A percentile compares a stretch with the other conserved stretches of the same genome.
Evolutionary conservation across 306 rosid species (phyloP).

Genomic region (Sesbania bispinosa): DNA sequence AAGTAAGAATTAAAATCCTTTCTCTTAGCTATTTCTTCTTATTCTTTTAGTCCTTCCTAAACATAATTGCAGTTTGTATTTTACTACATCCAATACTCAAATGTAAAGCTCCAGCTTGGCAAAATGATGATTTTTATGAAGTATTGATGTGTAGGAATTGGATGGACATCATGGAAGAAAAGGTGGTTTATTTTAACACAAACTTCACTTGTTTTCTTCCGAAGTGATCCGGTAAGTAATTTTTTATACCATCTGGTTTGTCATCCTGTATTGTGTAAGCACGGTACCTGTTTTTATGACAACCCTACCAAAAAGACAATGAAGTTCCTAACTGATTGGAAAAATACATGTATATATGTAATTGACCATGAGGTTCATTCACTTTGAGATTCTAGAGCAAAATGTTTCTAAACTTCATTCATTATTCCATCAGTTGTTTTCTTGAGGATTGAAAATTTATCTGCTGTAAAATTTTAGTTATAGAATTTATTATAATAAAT

Average conservation of each 20-base stretch:
- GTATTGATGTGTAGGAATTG: conserved; percentile 64
- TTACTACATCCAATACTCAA: too few relatives aligned
- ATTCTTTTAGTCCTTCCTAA: conserved; percentile 1
- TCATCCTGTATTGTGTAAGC: background rate
- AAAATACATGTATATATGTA: background rate
- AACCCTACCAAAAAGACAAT: background rate
- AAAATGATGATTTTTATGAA: background rate
- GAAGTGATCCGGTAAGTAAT: conserved; percentile 96
- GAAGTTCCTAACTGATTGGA: background rate
- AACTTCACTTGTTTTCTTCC: conserved; percentile 90
- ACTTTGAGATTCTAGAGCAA: too few relatives aligned
- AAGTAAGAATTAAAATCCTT: background rate
- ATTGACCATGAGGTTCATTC: background rate
- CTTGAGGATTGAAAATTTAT: too few relatives aligned
- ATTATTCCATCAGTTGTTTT: too few relatives aligned
- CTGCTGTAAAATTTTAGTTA: too few relatives aligned
- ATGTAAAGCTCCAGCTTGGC: too few relatives aligned
- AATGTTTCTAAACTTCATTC: too few relatives aligned
- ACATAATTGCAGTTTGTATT: too few relatives aligned
- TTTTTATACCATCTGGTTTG: conserved; percentile 19
- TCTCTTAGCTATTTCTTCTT: background rate
- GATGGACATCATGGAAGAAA: conserved; percentile 99
- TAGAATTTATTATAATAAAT: too few relatives aligned
- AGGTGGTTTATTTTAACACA: conserved; percentile 96
- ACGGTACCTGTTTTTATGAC: background rate